phyloP scores from a whole-genome alignment of 768 basidiomycete genomes.

The Amylocystis lapponica region DNA sequence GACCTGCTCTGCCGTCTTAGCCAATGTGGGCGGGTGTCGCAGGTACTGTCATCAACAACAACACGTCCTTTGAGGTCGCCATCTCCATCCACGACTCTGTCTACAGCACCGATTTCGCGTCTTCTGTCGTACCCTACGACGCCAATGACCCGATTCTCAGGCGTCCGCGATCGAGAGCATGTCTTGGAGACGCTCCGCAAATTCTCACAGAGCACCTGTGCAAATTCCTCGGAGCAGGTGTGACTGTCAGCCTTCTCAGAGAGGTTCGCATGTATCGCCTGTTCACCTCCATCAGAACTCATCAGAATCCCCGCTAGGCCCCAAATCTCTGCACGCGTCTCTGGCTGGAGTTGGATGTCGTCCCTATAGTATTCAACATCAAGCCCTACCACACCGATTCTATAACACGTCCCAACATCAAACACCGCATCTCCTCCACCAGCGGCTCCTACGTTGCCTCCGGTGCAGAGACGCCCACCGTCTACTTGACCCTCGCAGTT shows the following conservation, averaged over 20 bases:
- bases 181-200: conserved; percentile 61
- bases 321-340: conserved; percentile 83
- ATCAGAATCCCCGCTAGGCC: too few relatives aligned
- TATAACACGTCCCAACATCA: conserved; percentile 70
- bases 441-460: conserved; percentile 75
- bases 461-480: conserved; percentile 69
- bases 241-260: conserved; percentile 63
- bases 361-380: conserved; percentile 83
- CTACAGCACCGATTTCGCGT: conserved; percentile 76
- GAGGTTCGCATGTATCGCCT: conserved; percentile 40
- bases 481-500: conserved; percentile 57
- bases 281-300: too few relatives aligned
- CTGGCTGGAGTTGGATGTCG: conserved; percentile 79
- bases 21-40: conserved; percentile 88
- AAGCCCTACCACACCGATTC: conserved; percentile 80
- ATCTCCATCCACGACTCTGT: conserved; percentile 82
- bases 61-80: conserved; percentile 61
- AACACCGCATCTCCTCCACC: conserved; percentile 77
- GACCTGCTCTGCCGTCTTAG: conserved; percentile 34
- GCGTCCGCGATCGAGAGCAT: conserved; percentile 56
- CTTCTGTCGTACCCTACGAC: conserved; percentile 47
- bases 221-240: conserved; percentile 82
- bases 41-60: conserved; percentile 53
- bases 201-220: conserved; percentile 75
- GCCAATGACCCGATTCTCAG: conserved; percentile 47